phyloP scores from a whole-genome alignment of 2,329 filamentous ascomycete genomes.

The Diaporthe nobilis region DNA sequence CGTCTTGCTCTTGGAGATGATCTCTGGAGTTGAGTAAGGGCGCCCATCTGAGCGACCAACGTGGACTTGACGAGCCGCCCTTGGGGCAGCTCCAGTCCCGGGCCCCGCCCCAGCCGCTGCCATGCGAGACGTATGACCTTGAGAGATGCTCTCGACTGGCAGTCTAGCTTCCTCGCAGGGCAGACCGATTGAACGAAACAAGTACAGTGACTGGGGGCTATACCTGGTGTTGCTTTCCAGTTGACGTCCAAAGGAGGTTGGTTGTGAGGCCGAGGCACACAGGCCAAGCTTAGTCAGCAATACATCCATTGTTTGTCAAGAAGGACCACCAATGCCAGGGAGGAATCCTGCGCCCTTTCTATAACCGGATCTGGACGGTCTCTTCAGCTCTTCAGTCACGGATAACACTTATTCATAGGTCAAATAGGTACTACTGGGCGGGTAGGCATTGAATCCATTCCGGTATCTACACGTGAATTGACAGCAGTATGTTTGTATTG shows the following conservation, averaged over 20 bases:
- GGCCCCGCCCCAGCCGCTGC: constrained; percentile 28
- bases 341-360: not conserved
- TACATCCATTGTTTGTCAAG: not conserved
- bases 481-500: not conserved
- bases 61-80: constrained; percentile 32
- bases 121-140: constrained; percentile 14
- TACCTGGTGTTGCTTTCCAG: not conserved
- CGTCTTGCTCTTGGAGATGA: constrained; percentile 24
- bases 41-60: constrained; percentile 40
- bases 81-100: constrained; percentile 19
- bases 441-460: constrained; percentile 10
- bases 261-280: not conserved
- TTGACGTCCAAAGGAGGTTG: not conserved
- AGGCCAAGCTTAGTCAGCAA: constrained; percentile 32
- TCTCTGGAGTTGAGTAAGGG: constrained; percentile 34
- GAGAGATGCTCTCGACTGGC: not conserved
- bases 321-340: not conserved
- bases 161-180: constrained; percentile 5
- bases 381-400: not conserved
- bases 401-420: not conserved
- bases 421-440: too few species aligned
- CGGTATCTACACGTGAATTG: constrained; percentile 25
- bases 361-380: not conserved
- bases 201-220: not conserved
- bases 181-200: not conserved